phyloP scores from a whole-genome alignment of 176 grass and related monocot species.

The Lolium rigidum region DNA sequence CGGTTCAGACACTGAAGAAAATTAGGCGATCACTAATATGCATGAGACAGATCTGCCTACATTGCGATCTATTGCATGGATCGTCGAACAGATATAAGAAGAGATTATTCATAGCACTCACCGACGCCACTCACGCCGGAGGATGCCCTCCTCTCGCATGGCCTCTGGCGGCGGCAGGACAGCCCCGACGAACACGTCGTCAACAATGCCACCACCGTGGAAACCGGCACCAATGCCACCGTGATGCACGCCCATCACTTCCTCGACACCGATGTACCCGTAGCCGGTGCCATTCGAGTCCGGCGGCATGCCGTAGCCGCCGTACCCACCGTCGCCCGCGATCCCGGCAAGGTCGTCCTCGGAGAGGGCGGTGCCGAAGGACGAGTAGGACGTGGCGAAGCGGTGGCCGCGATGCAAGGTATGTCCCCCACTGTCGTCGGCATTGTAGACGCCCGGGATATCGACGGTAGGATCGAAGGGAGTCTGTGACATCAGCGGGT shows the following conservation, averaged over 20 bases:
- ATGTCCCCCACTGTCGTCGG: neutral
- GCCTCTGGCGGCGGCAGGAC: slow-evolving; percentile 63
- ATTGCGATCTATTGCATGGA: neutral
- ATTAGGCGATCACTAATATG: neutral
- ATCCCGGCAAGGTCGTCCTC: slow-evolving; percentile 50
- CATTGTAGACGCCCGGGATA: neutral
- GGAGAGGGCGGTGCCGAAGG: slow-evolving; percentile 57
- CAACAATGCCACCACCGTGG: slow-evolving; percentile 17
- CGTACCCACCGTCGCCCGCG: slow-evolving; percentile 8
- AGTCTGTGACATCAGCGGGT: neutral
- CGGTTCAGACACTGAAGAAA: neutral
- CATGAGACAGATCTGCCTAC: neutral
- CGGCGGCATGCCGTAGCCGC: slow-evolving; percentile 22
- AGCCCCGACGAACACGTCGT: slow-evolving; percentile 1
- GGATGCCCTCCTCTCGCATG: slow-evolving; percentile 66
- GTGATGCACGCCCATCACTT: slow-evolving; percentile 39
- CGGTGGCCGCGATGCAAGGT: slow-evolving; percentile 47
- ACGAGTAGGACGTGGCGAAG: slow-evolving; percentile 59
- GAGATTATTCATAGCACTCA: slow-evolving; percentile 32
- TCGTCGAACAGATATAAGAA: neutral
- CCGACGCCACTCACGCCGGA: slow-evolving; percentile 73
- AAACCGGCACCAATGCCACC: neutral
- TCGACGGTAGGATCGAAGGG: slow-evolving; percentile 24
- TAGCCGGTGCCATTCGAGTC: slow-evolving; percentile 28
- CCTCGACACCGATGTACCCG: slow-evolving; percentile 47